Base-by-base conservation (phyloP, 495 filamentous ascomycete species). In the Copromyces sp. region DNA sequence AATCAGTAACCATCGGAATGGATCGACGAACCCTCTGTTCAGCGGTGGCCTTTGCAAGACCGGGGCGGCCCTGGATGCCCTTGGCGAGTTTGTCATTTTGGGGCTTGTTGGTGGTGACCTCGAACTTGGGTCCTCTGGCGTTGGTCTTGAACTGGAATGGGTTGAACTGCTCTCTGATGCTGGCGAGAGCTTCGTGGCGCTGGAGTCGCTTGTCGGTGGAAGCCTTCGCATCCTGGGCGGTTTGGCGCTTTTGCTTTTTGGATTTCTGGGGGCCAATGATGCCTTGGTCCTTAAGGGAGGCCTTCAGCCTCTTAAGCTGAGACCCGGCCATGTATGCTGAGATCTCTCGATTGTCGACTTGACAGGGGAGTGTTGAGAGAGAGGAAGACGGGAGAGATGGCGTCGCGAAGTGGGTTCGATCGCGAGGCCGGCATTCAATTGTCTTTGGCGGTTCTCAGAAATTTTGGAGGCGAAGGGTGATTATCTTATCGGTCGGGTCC, bases 121-220 rank as follows among this genome's bases (percentile, higher is more conserved):
- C 89, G 75, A 95, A 94, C 77, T 97, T 97, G 75, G 85, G 87
- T 2, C 89, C 88, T 39, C 88, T 84, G 0, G 87, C 82, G 35
- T 89, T 87, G 12, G 87, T 86, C 81, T 95, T 94, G 80, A 96
- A 87, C 80, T 99, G 95, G 80, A 98, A 99, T 3, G 95, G 95
- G 82, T 98, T 98, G 88, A 98, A 98, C 75, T 93, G 89, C 73
- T 98, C 94, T 74, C 95, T 91, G 78, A 98, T 97, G 69, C 87
- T 87, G 77, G 92, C 87, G 70, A 99, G 84, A 16, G 92, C 92
- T 59, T 87, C 88, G 75, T 89, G 87, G 71, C 90, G 87, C 81
- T 93, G 87, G n/a, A 91, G 87, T 69, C 89, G 86, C 75, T 91
- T 90, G 75, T 92, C 89, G 74, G 88, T 86, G 61, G 83, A 84